These are phyloP conservation scores for Penicillium ucsense DNA, from an alignment of 495 filamentous ascomycete genomes.

Conservation along the genomic window DNA sequence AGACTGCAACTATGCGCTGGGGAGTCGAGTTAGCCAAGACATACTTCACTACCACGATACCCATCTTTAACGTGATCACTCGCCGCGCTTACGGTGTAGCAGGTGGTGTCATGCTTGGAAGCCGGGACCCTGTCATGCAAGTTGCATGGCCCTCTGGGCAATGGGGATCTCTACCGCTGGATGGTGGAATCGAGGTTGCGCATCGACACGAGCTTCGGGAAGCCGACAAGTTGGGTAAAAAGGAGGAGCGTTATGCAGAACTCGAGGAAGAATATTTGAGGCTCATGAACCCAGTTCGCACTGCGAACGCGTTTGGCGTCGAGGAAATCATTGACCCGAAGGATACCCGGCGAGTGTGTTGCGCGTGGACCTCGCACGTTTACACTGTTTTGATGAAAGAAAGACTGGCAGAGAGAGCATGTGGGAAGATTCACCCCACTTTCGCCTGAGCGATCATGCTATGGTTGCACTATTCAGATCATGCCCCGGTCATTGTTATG, in stretches of 20 bases:
- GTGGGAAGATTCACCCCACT: conserved; percentile 41
- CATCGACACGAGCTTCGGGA: conserved; percentile 49
- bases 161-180: conserved; percentile 50
- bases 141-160: conserved; percentile 54
- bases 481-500: no score
- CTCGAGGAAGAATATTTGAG: conserved; percentile 48
- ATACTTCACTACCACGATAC: conserved; percentile 49
- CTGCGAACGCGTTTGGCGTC: conserved; percentile 53
- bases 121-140: conserved; percentile 47
- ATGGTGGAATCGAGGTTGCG: conserved; percentile 53
- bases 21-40: conserved; percentile 48
- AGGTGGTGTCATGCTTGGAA: conserved; percentile 52
- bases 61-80: conserved; percentile 50
- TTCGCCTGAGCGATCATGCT: conserved; percentile 23
- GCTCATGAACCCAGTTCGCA: conserved; percentile 54
- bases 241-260: conserved; percentile 41
- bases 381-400: conserved; percentile 41
- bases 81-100: conserved; percentile 51
- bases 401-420: conserved; percentile 38
- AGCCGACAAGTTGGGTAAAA: conserved; percentile 38
- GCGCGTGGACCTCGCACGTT: conserved; percentile 44
- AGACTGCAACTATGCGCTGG: conserved; percentile 53
- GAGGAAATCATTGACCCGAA: conserved; percentile 58
- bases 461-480: not conserved
- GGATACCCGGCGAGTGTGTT: conserved; percentile 42